Conservation (phyloP, 306 rosid species). For the Potentilla sterilis region DNA sequence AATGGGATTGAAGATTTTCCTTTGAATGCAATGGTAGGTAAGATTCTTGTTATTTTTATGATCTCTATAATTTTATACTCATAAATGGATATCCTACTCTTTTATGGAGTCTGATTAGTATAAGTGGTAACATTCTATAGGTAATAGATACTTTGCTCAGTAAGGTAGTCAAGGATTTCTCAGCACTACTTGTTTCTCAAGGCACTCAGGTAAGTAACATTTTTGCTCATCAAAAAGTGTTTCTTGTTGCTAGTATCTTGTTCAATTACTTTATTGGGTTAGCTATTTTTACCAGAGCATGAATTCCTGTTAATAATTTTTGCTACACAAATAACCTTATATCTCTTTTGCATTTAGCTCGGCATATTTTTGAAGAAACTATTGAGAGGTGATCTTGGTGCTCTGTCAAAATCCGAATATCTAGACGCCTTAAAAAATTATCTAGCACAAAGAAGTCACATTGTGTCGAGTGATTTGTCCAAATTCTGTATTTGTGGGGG, state of each 20-base stretch:
- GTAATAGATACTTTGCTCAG: constrained; percentile 73
- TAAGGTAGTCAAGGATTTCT: constrained; percentile 80
- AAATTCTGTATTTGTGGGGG: constrained; percentile 74
- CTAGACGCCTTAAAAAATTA: constrained; percentile 59
- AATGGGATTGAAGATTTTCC: constrained; percentile 64
- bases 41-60: constrained; percentile 40
- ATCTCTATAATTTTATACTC: background rate
- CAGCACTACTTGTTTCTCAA: constrained; percentile 84
- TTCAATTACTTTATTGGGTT: background rate
- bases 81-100: background rate
- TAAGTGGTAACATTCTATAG: constrained; percentile 38
- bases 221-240: background rate
- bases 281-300: constrained; percentile 2
- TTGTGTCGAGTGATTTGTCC: constrained; percentile 65
- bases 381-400: constrained; percentile 49
- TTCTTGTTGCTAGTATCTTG: background rate
- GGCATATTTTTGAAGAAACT: constrained; percentile 78
- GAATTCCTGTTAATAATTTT: constrained; percentile 9
- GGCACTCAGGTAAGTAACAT: constrained; percentile 69
- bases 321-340: background rate
- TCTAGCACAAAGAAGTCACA: constrained; percentile 60
- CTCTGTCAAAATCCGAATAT: constrained; percentile 61
- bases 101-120: constrained; percentile 29
- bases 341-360: constrained; percentile 48
- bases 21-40: constrained; percentile 96